phyloP scores from a whole-genome alignment of 1,139 yeast genomes.

The Suzukiozyma palmioleophila region DNA sequence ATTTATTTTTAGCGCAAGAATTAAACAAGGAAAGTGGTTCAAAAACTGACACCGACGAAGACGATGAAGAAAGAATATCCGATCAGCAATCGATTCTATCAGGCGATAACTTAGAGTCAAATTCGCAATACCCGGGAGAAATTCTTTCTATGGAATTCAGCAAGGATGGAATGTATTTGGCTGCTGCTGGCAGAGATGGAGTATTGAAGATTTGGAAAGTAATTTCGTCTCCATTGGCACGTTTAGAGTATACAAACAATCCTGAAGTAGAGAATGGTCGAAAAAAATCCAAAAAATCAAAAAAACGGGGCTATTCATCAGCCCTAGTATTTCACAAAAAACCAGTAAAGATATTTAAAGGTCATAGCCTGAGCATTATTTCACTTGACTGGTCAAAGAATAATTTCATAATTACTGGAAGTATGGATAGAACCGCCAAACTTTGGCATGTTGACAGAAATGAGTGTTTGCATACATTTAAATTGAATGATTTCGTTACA shows the following conservation, averaged over 20 bases:
- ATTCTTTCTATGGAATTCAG: slow-evolving; percentile 73
- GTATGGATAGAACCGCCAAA: slow-evolving; percentile 81
- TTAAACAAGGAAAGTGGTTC: slow-evolving; percentile 25
- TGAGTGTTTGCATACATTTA: slow-evolving; percentile 60
- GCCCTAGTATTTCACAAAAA: slow-evolving; percentile 81
- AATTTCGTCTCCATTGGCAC: slow-evolving; percentile 61
- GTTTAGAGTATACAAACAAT: slow-evolving; percentile 38
- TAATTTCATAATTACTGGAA: slow-evolving; percentile 72
- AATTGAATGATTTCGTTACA: slow-evolving; percentile 79
- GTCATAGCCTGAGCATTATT: slow-evolving; percentile 67
- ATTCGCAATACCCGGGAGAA: slow-evolving; percentile 32
- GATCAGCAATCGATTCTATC: slow-evolving; percentile 3
- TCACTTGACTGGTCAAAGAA: slow-evolving; percentile 88
- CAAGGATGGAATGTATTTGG: slow-evolving; percentile 74
- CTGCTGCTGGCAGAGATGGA: slow-evolving; percentile 78
- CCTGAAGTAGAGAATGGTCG: slow-evolving; percentile 12
- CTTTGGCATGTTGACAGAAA: slow-evolving; percentile 80
- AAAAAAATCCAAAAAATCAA: slow-evolving; percentile 6
- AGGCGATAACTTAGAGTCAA: slow-evolving; percentile 7
- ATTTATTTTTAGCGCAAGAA: slow-evolving; percentile 80
- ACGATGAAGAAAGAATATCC: slow-evolving; percentile 9
- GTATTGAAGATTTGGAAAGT: slow-evolving; percentile 75
- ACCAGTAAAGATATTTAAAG: slow-evolving; percentile 59
- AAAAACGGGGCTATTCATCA: slow-evolving; percentile 25
- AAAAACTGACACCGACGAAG: slow-evolving; percentile 5